A percentile compares a stretch with the other conserved stretches of the same genome.
These are phyloP conservation scores for Schoenoplectus tabernaemontani DNA, from an alignment of 202 grass and related monocot genomes.

Conservation along the genomic window DNA sequence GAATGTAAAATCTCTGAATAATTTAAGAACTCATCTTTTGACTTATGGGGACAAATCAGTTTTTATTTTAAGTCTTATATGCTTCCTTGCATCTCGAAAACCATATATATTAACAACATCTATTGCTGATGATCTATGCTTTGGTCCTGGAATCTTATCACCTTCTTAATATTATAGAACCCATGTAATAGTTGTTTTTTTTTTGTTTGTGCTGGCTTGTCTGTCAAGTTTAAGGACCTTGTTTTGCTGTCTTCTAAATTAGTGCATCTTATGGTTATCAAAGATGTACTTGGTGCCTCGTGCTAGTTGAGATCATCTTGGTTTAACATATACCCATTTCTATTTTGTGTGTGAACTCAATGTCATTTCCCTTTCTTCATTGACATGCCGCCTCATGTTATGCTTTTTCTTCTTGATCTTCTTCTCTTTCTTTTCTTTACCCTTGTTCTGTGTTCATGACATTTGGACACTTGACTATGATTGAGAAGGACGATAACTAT, in stretches of 20 bases:
- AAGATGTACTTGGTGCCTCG: neutral
- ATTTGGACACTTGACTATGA: neutral
- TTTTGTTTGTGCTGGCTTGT: neutral
- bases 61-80: constrained; percentile 1
- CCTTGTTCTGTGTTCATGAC: neutral
- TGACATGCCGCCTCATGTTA: neutral
- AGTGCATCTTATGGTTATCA: constrained; percentile 1
- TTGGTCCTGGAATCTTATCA: neutral
- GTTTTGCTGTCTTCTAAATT: neutral
- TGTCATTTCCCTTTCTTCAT: neutral
- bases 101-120: neutral
- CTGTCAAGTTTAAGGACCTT: neutral
- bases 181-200: neutral
- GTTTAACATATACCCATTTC: neutral
- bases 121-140: neutral
- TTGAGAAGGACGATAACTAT: neutral
- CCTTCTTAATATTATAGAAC: neutral
- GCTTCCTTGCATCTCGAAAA: neutral
- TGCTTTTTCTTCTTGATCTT: neutral
- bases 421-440: neutral
- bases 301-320: neutral
- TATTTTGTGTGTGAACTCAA: neutral
- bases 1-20: constrained; percentile 21
- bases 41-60: neutral
- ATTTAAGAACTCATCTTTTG: constrained; percentile 21